Evolutionary conservation across 192 early-diverging fungal genomes (phyloP), one percentile per base, ranked within the genome.

Genomic region (Backusella circina): DNA sequence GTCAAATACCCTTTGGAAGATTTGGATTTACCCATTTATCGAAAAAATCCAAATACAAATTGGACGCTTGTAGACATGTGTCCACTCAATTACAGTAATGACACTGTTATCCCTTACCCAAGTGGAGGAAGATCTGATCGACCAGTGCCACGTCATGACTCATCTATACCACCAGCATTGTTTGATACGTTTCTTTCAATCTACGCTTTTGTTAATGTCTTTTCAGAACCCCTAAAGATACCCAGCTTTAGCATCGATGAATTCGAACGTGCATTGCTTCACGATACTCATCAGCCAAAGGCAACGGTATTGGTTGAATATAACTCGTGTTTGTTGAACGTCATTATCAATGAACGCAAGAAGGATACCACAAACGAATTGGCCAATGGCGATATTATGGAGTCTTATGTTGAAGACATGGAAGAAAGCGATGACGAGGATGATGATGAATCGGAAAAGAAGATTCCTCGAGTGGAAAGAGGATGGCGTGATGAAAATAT

Each of bases 1-100:
- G 83, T 93, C 57, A 91, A 90, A 75, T 93, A 91, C 73, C 96
- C 96, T 4, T 90, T 94, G 4, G 95, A 98, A 66, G 96, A 98
- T 83, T 76, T 94, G 57, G 93, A 94, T 35, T 79, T 94, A 37
- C 83, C 79, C 4, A 81, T 81, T 23, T 81, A 81, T 70, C 61
- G 79, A 21, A 81, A 76, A 39, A 76, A 81, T 71, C 79, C 79
- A 9, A 77, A 77, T 21, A 50, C 68, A 33, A 74, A 73, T n/a
- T 81, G 79, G 79, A 33, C 65, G 5, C 41, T 81, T 31, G 39
- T 77, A 18, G 79, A 81, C 44, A 73, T 81, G 72, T 41, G 72
- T 0, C 79, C 76, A 32, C 39, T 10, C 77, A 81, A 82, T 66
- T 79, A 57, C 66, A 79, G 4, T 75, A 74, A 39, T 72, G 74